Evolutionary conservation across 2,329 filamentous ascomycete species (phyloP), one percentile per base, ranked within the genome.

Genomic region (Trichoderma atrobrunneum): DNA sequence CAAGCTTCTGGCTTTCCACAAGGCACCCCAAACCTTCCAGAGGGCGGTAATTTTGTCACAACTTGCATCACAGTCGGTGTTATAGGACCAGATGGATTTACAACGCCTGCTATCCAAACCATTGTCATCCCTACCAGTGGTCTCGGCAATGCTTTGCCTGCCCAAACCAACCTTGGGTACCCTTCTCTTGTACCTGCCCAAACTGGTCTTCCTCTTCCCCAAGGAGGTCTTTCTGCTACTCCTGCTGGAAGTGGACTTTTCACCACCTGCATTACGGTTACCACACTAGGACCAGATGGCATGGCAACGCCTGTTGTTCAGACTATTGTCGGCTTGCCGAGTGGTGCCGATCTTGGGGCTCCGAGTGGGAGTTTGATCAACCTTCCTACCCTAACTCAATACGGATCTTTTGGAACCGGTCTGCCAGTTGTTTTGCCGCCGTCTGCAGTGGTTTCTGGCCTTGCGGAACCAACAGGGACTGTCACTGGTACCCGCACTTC

Each of bases 211-310:
- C 76, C 76, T 59, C 73, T 78, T 69, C 76, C 76, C 8, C 74
- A 76, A 61, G 76, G 76, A 3, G 57, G 74, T 10, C 64, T 73
- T 59, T 59, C 73, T 30, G 67, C 28, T n/a, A 64, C 74, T 24
- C 72, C 60, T 60, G 30, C 75, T 34, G 72, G 68, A 63, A 68
- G 30, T 32, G 72, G 30, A 32, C 74, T 73, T 3, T 63, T 78
- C 54, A 81, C 79, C 7, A 76, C 76, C 3, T 74, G 76, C 68
- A 78, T 80, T 28, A 81, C 81, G 3, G 74, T 79, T 36, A 72
- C 78, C 16, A 73, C 80, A 26, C 68, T 81, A 26, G 80, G 80
- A 21, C 71, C 77, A 12, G 76, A 82, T 74, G 80, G 80, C 7
- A 70, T 77, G n/a, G 74, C 74, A 1, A 81, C 80, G 2, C 75